Evolutionary conservation across 2,329 filamentous ascomycete genomes (phyloP).

Genomic region (Rugonectria rugulosa): DNA sequence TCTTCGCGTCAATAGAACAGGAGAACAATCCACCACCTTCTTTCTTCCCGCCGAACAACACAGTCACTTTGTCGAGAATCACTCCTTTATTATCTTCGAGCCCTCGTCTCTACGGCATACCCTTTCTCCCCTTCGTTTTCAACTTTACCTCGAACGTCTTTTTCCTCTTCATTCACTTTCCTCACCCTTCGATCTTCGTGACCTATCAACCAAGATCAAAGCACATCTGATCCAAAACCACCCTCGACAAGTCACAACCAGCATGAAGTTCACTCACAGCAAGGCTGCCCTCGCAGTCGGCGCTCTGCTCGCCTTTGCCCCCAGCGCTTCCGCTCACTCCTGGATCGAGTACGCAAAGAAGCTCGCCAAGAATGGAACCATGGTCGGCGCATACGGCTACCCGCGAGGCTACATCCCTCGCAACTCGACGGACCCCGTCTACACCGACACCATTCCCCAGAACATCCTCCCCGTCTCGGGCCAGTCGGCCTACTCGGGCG

Average conservation of each 20-base stretch:
- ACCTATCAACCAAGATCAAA: not conserved
- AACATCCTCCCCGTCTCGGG: slow-evolving; percentile 68
- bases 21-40: slow-evolving; percentile 25
- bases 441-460: slow-evolving; percentile 65
- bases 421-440: slow-evolving; percentile 55
- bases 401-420: slow-evolving; percentile 74
- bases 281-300: slow-evolving; percentile 32
- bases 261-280: slow-evolving; percentile 33
- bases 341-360: slow-evolving; percentile 83
- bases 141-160: slow-evolving; percentile 19
- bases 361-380: slow-evolving; percentile 77
- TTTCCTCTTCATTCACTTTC: not conserved
- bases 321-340: slow-evolving; percentile 65
- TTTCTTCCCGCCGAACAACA: slow-evolving; percentile 21
- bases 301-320: slow-evolving; percentile 43
- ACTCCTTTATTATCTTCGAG: slow-evolving; percentile 23
- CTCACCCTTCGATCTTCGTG: slow-evolving; percentile 7
- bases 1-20: slow-evolving; percentile 11
- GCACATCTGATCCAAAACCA: slow-evolving; percentile 13
- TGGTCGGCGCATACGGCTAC: slow-evolving; percentile 75
- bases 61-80: slow-evolving; percentile 3
- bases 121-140: not conserved
- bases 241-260: slow-evolving; percentile 1
- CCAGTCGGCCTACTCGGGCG: slow-evolving; percentile 70
- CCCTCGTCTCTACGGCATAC: not conserved